Conservation (phyloP, 228 moss, liverwort and hornwort genomes). For the Sphagnum fallax region DNA sequence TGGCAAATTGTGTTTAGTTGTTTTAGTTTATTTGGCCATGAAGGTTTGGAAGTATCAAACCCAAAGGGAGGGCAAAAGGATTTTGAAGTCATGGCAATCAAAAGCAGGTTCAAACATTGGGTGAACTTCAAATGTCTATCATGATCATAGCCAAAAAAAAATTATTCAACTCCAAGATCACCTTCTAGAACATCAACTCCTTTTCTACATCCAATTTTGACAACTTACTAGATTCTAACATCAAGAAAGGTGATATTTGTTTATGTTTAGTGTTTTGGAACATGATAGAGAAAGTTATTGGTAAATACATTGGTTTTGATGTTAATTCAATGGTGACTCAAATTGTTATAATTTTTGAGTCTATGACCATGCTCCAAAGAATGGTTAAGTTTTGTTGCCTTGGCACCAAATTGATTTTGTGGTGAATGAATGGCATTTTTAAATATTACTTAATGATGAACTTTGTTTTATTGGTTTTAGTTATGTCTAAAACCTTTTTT, state of each 20-base stretch:
- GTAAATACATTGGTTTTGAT: slow-evolving; percentile 96
- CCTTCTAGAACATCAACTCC: not conserved
- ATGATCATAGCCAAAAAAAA: not conserved
- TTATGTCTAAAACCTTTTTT: not conserved
- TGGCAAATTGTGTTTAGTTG: not conserved
- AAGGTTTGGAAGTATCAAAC: slow-evolving; percentile 90
- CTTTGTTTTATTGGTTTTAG: not conserved
- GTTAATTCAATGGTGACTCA: slow-evolving; percentile 88
- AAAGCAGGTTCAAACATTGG: slow-evolving; percentile 80
- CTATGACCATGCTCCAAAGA: slow-evolving; percentile 85
- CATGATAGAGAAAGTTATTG: slow-evolving; percentile 93
- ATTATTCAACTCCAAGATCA: not conserved
- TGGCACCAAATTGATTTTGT: not conserved
- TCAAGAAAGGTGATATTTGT: not conserved
- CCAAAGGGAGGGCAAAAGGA: slow-evolving; percentile 90
- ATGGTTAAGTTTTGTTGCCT: slow-evolving; percentile 60
- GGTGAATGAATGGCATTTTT: not conserved
- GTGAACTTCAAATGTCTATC: not conserved
- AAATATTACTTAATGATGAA: not conserved
- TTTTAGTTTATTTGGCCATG: slow-evolving; percentile 64
- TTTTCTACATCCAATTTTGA: not conserved
- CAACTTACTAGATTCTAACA: not conserved
- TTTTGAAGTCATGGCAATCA: slow-evolving; percentile 70
- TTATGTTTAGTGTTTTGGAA: slow-evolving; percentile 4
- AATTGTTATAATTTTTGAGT: slow-evolving; percentile 80